Percentiles rank a stretch among this genome's conserved stretches.
Conservation (phyloP, 202 grass and related monocot genomes). For the Hordeum pubiflorum region DNA sequence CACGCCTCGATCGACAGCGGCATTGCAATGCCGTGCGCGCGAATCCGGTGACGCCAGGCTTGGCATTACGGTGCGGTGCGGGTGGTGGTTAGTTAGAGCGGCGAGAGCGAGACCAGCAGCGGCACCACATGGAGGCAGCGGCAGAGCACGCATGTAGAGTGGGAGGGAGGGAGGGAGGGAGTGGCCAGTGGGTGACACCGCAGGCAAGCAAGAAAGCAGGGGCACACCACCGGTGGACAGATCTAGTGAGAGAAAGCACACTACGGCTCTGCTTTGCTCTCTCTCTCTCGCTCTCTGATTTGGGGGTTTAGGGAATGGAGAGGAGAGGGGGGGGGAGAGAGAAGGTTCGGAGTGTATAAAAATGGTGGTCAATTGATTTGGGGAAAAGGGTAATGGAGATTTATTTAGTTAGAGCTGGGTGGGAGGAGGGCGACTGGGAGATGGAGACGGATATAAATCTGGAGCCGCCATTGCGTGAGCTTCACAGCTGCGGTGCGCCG, state of each 20-base stretch:
- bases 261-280: not conserved
- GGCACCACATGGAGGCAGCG: constrained; percentile 20
- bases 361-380: constrained; percentile 36
- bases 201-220: not conserved
- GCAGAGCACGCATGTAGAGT: constrained; percentile 35
- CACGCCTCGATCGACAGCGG: constrained; percentile 15
- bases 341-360: constrained; percentile 34
- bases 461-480: constrained; percentile 18
- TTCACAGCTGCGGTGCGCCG: constrained; percentile 14
- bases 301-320: not conserved
- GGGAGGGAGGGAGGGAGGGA: constrained; percentile 18
- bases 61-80: constrained; percentile 9
- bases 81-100: constrained; percentile 28
- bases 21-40: constrained; percentile 36
- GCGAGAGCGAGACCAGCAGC: not conserved
- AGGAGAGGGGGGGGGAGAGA: constrained; percentile 1
- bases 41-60: constrained; percentile 20
- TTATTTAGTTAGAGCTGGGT: constrained; percentile 21
- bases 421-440: not conserved
- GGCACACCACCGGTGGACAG: constrained; percentile 9
- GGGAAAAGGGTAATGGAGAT: constrained; percentile 15
- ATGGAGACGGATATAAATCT: constrained; percentile 3
- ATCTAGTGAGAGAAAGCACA: constrained; percentile 25
- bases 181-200: constrained; percentile 4
- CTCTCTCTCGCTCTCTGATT: constrained; percentile 12